Base-by-base conservation (phyloP, 257 asterid genomes). In the Nicotiana benthamiana region DNA sequence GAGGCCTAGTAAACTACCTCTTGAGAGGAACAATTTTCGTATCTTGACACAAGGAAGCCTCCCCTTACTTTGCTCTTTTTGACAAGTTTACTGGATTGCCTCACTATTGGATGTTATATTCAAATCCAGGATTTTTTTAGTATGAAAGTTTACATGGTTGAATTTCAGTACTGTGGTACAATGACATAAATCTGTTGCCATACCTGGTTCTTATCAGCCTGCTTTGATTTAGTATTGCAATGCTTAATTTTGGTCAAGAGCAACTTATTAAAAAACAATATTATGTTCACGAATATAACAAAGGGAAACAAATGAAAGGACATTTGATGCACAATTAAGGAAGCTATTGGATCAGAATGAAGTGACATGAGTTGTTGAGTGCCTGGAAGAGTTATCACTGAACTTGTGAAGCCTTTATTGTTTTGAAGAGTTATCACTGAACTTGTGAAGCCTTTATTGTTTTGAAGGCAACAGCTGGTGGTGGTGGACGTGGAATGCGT, bases 401-500 rank as follows among this genome's bases (percentile, higher is more conserved):
- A 77, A 82, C 81, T 79, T 80, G 74, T 75, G 59, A 67, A 79
- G 64, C 22, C 20, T 62, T 83, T 75, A 53, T 63, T 60, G 16
- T 84, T 85, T 77, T 88, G 84, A 83, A 94, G 98, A 16, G 18
- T 34, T 62, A 79, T 22, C 43, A 52, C 30, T 67, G 46, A 77
- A 82, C 81, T 79, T 80, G 74, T 75, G 59, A 67, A 79, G 64
- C 22, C 20, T 62, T 83, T 75, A 53, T 63, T 60, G 16, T 84
- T 85, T 77, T 88, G 84, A 83, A 94, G 98, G 99, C 99, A 84
- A 94, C 99, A 32, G 98, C 99, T 75, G 99, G 99, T 84, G 99
- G 99, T 53, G 99, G 99, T 81, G 99, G 99, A 76, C 98, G 99
- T 88, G 99, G 99, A 85, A 96, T 96, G 98, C 99, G 98, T 79